Evolutionary conservation across 1,139 yeast species (phyloP).

Genomic region (Candida labiduridarum): DNA sequence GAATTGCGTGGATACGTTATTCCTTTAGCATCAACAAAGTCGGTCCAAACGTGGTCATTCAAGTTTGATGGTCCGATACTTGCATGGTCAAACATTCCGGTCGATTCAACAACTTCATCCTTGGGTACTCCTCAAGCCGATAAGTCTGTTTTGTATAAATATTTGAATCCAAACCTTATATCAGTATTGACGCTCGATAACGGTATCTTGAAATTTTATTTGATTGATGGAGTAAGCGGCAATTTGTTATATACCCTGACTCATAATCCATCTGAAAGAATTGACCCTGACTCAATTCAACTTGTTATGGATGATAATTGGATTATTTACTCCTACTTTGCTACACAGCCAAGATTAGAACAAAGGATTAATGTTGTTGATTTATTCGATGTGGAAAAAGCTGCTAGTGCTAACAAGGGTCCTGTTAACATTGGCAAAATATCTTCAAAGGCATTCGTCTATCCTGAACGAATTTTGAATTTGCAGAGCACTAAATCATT

Average conservation of each 20-base stretch:
- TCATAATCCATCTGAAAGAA: constrained; percentile 43
- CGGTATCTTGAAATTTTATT: constrained; percentile 40
- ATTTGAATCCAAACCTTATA: constrained; percentile 69
- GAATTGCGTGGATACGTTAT: constrained; percentile 28
- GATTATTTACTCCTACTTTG: constrained; percentile 70
- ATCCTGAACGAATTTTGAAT: constrained; percentile 56
- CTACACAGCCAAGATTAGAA: constrained; percentile 51
- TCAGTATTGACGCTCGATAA: constrained; percentile 53
- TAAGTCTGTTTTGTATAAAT: constrained; percentile 80
- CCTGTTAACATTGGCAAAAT: constrained; percentile 29
- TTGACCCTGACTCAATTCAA: constrained; percentile 43
- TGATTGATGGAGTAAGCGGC: constrained; percentile 76
- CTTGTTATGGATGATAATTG: constrained; percentile 81
- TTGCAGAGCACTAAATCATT: constrained; percentile 65
- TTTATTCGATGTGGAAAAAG: constrained; percentile 65
- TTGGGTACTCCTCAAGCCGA: constrained; percentile 72
- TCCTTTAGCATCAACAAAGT: constrained; percentile 10
- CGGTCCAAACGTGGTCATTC: constrained; percentile 35
- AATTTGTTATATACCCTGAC: constrained; percentile 52
- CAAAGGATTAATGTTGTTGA: constrained; percentile 74
- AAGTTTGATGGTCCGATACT: constrained; percentile 22
- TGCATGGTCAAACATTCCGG: constrained; percentile 29
- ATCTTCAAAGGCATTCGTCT: constrained; percentile 57
- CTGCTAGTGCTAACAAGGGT: constrained; percentile 26
- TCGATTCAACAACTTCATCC: constrained; percentile 55